These are phyloP conservation scores for Wickerhamomyces strasburgensis DNA, from an alignment of 805 yeast species.

Conservation along the genomic window DNA sequence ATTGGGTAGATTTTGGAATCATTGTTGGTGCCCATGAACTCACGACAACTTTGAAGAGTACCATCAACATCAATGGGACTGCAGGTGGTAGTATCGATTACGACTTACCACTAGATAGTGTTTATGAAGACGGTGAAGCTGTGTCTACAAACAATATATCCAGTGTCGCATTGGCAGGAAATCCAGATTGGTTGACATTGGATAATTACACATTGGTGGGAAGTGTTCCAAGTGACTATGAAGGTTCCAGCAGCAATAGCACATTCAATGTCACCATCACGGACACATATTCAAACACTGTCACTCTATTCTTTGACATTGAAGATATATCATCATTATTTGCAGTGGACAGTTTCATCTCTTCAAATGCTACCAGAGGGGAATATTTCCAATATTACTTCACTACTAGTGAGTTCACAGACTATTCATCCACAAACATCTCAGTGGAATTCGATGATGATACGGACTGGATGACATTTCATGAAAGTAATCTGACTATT, in stretches of 20 bases:
- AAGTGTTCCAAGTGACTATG: constrained; percentile 44
- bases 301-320: constrained; percentile 53
- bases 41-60: constrained; percentile 56
- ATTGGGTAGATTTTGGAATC: constrained; percentile 62
- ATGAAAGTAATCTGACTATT: constrained; percentile 56
- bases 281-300: constrained; percentile 58
- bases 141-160: constrained; percentile 52
- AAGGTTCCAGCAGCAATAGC: constrained; percentile 25
- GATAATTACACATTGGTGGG: constrained; percentile 46
- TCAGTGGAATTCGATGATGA: constrained; percentile 36
- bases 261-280: constrained; percentile 49
- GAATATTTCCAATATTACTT: constrained; percentile 54
- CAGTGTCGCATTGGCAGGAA: constrained; percentile 38
- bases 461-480: constrained; percentile 63
- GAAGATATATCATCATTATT: constrained; percentile 51
- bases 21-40: constrained; percentile 86
- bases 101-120: constrained; percentile 56
- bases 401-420: constrained; percentile 51
- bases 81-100: constrained; percentile 49
- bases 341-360: constrained; percentile 45
- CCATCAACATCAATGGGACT: constrained; percentile 62
- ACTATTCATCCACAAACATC: constrained; percentile 44
- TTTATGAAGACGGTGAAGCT: constrained; percentile 56
- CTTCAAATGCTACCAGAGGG: constrained; percentile 66
- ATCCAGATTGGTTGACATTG: constrained; percentile 59